A percentile compares a stretch with the other conserved stretches of the same genome.
These are phyloP conservation scores for Limtongia smithiae DNA, from an alignment of 805 yeast genomes.

Conservation along the genomic window DNA sequence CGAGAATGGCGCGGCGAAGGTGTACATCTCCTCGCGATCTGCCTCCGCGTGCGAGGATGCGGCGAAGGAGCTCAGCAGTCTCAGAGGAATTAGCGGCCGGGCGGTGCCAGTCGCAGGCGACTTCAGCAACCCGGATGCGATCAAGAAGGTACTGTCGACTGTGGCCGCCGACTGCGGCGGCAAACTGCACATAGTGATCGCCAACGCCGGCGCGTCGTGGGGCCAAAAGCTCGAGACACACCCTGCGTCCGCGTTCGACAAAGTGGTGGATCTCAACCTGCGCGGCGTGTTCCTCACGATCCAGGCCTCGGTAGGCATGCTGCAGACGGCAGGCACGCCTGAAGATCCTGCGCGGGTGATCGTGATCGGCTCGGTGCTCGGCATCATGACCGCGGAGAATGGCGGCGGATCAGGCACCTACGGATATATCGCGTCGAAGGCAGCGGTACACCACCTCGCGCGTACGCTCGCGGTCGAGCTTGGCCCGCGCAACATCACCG, in stretches of 20 bases:
- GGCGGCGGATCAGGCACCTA: conserved; percentile 52
- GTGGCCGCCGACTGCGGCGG: conserved; percentile 40
- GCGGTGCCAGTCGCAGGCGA: conserved; percentile 52
- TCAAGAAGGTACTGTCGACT: conserved; percentile 43
- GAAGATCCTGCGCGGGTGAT: conserved; percentile 63
- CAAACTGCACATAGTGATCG: conserved; percentile 59
- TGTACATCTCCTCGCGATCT: conserved; percentile 64
- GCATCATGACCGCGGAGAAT: conserved; percentile 37
- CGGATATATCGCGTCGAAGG: conserved; percentile 71
- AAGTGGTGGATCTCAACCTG: conserved; percentile 61
- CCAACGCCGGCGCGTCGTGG: conserved; percentile 81
- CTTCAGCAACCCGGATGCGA: conserved; percentile 50
- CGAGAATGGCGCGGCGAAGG: conserved; percentile 56
- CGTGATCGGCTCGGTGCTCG: conserved; percentile 65
- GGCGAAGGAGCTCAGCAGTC: conserved; percentile 39
- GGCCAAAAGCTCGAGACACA: conserved; percentile 62
- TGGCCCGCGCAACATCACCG: conserved; percentile 64
- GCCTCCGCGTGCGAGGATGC: conserved; percentile 59
- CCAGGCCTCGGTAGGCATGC: conserved; percentile 57
- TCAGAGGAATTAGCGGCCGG: conserved; percentile 29
- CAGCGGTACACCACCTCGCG: conserved; percentile 68
- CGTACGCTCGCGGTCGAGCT: conserved; percentile 60
- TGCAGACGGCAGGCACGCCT: conserved; percentile 49
- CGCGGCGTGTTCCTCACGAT: conserved; percentile 65
- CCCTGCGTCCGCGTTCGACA: conserved; percentile 57